Evolutionary conservation across 2,329 filamentous ascomycete species (phyloP), one percentile per base, ranked within the genome.

Genomic region (Orbilia ellipsospora): DNA sequence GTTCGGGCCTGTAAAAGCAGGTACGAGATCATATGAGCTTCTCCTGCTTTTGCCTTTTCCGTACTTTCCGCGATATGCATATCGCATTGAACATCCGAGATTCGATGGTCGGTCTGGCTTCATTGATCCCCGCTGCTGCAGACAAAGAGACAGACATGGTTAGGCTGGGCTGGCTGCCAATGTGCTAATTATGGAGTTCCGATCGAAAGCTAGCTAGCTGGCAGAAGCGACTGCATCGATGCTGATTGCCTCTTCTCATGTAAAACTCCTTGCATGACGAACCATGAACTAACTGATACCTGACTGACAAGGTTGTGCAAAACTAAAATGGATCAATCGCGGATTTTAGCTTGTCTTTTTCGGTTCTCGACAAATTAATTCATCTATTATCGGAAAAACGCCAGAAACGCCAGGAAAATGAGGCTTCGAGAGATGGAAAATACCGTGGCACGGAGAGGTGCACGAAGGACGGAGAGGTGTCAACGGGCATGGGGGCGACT

Each of bases 71-170:
- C 10, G 31, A 36, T 36, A 36, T 36, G 31, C 31, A 36, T 36
- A 36, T 36, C 31, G 31, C 31, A 36, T 6, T 36, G 31, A 36
- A 36, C 31, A 36, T 36, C 31, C 31, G 2, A 36, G 10, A 23
- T 23, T 23, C 23, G 23, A 36, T 36, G 31, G 31, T 36, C 5
- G 31, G 31, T 36, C 31, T 36, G 31, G 18, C 12, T 18, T 18
- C n/a, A 59, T 59, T 40, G 55, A 59, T 59, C 31, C 55, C 55
- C 55, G 40, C 55, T 59, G 40, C 18, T 59, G 55, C 31, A 59
- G 45, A 16, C 55, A 44, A 5, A 18, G 5, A 36, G 31, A 36
- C 31, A 36, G 31, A 36, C 31, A 36, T 36, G 31, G 31, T 36
- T 36, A 23, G 23, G 4, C 23, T n/a, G 31, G 31, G 31, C 31